Percentiles rank a stretch among this genome's conserved stretches.
These are phyloP conservation scores for Capsicum pubescens DNA, from an alignment of 257 asterid species.

Conservation along the genomic window DNA sequence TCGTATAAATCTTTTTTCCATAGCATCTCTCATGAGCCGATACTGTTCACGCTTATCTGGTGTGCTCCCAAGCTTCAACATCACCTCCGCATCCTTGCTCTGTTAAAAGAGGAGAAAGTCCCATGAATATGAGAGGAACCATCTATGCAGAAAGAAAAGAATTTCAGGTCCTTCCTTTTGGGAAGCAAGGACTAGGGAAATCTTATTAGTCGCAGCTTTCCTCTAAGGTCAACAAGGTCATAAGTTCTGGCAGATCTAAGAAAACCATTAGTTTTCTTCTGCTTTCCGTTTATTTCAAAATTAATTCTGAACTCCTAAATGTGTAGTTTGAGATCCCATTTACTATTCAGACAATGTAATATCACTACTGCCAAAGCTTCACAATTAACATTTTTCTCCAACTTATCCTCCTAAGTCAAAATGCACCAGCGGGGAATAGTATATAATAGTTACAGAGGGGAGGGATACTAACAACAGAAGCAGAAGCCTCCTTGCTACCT, in stretches of 20 bases:
- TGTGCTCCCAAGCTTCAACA: conserved; percentile 98
- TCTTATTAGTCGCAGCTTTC: conserved; percentile 4
- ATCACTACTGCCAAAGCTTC: neutral
- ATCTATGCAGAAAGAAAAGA: neutral
- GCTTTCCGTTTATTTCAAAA: neutral
- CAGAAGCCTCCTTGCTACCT: conserved; percentile 98
- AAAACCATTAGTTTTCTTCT: neutral
- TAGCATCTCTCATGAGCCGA: conserved; percentile 96
- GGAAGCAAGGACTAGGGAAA: neutral
- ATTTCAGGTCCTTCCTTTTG: neutral
- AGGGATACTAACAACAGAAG: conserved; percentile 81
- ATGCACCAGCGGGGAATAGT: neutral
- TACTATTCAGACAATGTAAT: neutral
- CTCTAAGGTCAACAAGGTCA: neutral
- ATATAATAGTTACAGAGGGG: conserved; percentile 5
- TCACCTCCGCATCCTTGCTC: conserved; percentile 98
- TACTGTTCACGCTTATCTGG: conserved; percentile 94
- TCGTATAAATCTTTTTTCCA: conserved; percentile 91
- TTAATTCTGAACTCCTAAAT: neutral
- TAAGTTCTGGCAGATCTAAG: neutral
- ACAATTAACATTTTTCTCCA: neutral
- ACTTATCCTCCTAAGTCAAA: neutral
- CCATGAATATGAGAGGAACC: conserved; percentile 3
- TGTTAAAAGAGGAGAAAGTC: conserved; percentile 39
- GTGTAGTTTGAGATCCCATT: conserved; percentile 1